Evolutionary conservation across 108 stramenopile species (phyloP), one percentile per base, ranked within the genome.

Genomic region (Conticribra guillardii): DNA sequence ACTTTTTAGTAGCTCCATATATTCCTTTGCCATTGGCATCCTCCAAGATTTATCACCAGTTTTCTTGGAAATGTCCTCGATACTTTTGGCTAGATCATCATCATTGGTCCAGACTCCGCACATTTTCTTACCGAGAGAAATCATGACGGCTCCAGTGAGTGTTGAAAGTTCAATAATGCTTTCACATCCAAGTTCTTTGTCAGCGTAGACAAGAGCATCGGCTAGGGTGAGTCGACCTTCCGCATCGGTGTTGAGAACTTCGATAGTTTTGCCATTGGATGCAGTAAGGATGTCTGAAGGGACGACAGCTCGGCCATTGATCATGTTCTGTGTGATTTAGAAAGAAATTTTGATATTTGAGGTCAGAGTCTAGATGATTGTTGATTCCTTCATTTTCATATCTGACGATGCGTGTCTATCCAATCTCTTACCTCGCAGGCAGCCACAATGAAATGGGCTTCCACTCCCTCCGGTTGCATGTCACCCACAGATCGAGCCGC

Each of bases 211-310:
- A 27, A 99, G 73, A 17, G 98, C 98, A 84, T 99, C 98, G 7
- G 98, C 98, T 14, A 99, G 83, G 4, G 98, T 99, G 53, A 99
- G 76, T 21, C 98, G 85, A 3, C 98, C 98, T 84, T 99, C 98
- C 0, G 98, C 98, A 79, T 99, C 98, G 16, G 98, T 99, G 81
- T 99, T 99, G 59, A 96, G 60, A 16, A 97, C 91, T 77, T 97
- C 97, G 69, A 98, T 97, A 1, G 96, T 98, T 69, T 97, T 98
- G 31, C 97, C 97, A 76, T 99, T 99, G 26, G 94, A 95, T 27
- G 98, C 98, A n/a, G 90, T 93, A 19, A 99, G 75, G 50, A 99
- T 90, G 66, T 99, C 98, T 46, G 90, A 89, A 0, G 98, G 97
- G 19, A 96, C 93, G 49, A 96, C 64, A 23, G 93, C 96, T 60